These are phyloP conservation scores for Tuber microsphaerosporum DNA, from an alignment of 495 filamentous ascomycete genomes.

Conservation along the genomic window DNA sequence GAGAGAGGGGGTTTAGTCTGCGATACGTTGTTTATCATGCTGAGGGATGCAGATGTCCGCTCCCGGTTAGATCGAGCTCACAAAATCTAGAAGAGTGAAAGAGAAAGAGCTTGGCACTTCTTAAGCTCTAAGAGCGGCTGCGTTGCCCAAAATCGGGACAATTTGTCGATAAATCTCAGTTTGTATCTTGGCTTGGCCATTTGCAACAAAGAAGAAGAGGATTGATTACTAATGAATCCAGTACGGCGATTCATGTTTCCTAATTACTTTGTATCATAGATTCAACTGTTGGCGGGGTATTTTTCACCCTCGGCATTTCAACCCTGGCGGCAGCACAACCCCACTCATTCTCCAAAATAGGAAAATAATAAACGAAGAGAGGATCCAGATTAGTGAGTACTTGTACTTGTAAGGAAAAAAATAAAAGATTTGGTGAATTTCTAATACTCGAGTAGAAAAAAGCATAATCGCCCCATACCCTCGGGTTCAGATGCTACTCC, in stretches of 20 bases:
- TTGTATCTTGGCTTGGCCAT: not conserved
- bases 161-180: not conserved
- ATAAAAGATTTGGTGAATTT: not conserved
- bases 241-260: not conserved
- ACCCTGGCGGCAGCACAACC: not conserved
- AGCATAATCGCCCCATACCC: not conserved
- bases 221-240: not conserved
- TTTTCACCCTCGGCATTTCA: not conserved
- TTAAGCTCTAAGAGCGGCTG: not conserved
- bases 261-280: no score
- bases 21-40: conserved; percentile 50
- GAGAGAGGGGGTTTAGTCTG: conserved; percentile 47
- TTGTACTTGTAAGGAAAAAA: no score
- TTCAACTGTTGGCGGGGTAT: not conserved
- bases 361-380: not conserved
- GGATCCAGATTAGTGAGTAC: not conserved
- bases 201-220: not conserved
- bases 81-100: not conserved
- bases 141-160: not conserved
- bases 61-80: conserved; percentile 1
- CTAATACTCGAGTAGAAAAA: not conserved
- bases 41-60: conserved; percentile 15
- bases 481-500: not conserved
- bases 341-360: not conserved
- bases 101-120: not conserved